Evolutionary conservation across 1,139 yeast species (phyloP).

Genomic region (Pichia cactophila): DNA sequence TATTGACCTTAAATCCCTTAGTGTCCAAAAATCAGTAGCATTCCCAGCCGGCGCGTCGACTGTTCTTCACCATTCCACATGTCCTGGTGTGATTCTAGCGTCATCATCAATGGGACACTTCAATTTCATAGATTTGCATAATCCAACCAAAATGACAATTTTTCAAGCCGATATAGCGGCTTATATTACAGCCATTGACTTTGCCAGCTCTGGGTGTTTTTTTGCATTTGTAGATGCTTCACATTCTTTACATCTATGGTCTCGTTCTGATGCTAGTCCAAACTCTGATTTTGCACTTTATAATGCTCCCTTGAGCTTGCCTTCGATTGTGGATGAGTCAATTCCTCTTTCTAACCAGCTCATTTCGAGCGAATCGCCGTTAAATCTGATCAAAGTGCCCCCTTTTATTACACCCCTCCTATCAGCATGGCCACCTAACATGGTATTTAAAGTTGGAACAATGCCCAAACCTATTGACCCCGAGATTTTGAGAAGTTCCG

Average conservation of each 20-base stretch:
- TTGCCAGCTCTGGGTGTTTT: conserved; percentile 78
- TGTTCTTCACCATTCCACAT: conserved; percentile 78
- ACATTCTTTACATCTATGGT: conserved; percentile 72
- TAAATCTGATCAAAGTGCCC: conserved; percentile 26
- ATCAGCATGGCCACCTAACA: conserved; percentile 70
- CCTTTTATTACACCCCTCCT: conserved; percentile 71
- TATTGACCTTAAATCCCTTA: conserved; percentile 70
- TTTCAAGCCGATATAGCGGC: conserved; percentile 57
- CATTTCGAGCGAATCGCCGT: conserved; percentile 8
- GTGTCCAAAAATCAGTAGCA: conserved; percentile 71
- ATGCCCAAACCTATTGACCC: conserved; percentile 41
- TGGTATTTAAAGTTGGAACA: conserved; percentile 49
- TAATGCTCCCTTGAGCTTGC: conserved; percentile 19
- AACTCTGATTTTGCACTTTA: conserved; percentile 28
- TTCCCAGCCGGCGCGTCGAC: conserved; percentile 87
- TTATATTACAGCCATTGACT: conserved; percentile 48
- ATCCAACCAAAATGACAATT: conserved; percentile 57
- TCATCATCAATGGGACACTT: conserved; percentile 75
- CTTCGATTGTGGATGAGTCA: conserved; percentile 16
- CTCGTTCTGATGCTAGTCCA: conserved; percentile 32
- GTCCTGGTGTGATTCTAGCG: conserved; percentile 70
- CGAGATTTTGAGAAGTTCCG: conserved; percentile 31
- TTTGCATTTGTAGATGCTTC: conserved; percentile 61
- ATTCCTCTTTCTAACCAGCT: conserved; percentile 27
- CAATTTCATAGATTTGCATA: conserved; percentile 76